phyloP scores from a whole-genome alignment of 108 stramenopile genomes.

The Cylindrotheca closterium region DNA sequence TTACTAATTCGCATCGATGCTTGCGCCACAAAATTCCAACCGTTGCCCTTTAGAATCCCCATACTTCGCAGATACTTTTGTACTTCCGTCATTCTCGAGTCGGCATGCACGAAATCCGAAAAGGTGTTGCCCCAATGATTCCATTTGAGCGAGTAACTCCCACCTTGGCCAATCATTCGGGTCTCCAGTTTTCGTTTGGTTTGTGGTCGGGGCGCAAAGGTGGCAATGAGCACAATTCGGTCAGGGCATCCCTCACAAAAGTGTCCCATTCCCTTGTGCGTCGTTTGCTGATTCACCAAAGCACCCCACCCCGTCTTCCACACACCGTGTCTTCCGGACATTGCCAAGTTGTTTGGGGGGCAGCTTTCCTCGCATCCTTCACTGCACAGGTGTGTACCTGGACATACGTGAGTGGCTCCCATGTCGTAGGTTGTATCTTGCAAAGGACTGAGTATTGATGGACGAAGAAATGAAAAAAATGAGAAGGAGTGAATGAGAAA shows the following conservation, averaged over 20 bases:
- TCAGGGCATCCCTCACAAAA: conserved; percentile 40
- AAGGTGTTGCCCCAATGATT: conserved; percentile 62
- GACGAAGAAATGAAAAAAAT: too few relatives aligned
- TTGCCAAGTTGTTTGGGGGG: conserved; percentile 16
- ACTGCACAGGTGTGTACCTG: conserved; percentile 57
- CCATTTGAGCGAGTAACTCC: conserved; percentile 53
- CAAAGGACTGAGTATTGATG: conserved; percentile 37
- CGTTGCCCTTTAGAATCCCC: conserved; percentile 49
- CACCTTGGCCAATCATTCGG: conserved; percentile 34
- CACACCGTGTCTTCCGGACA: conserved; percentile 26
- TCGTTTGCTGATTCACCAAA: conserved; percentile 57
- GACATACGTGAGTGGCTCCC: conserved; percentile 57
- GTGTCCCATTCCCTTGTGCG: conserved; percentile 53
- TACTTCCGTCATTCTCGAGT: conserved; percentile 40
- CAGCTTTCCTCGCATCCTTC: conserved; percentile 29
- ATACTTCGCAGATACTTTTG: conserved; percentile 35
- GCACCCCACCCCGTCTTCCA: conserved; percentile 53
- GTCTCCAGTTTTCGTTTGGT: conserved; percentile 8
- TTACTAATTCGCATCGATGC: conserved; percentile 47
- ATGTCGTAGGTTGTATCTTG: conserved; percentile 58
- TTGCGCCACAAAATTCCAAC: conserved; percentile 41
- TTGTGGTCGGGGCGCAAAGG: conserved; percentile 57
- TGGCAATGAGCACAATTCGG: conserved; percentile 54
- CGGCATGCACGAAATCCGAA: conserved; percentile 45
- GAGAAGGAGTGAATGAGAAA: too few relatives aligned